phyloP scores from a whole-genome alignment of 768 basidiomycete genomes.

The Leccinum sublutescens region DNA sequence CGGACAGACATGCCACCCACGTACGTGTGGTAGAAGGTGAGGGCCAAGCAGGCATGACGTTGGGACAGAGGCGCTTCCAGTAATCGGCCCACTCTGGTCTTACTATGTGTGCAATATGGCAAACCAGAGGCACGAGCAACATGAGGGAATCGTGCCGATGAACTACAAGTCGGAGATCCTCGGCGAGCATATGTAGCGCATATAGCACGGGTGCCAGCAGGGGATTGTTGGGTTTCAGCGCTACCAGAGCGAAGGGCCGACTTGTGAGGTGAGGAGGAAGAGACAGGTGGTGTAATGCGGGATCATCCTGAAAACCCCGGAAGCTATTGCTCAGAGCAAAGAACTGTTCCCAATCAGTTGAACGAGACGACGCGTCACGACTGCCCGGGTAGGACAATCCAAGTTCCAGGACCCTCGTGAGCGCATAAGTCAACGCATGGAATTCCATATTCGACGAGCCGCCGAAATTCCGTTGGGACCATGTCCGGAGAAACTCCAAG shows the following conservation, averaged over 20 bases:
- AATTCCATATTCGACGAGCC: constrained; percentile 52
- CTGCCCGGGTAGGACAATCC: constrained; percentile 26
- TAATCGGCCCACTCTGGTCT: constrained; percentile 91
- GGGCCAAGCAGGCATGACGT: constrained; percentile 59
- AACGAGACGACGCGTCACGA: constrained; percentile 9
- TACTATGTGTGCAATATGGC: constrained; percentile 57
- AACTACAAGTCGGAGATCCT: constrained; percentile 60
- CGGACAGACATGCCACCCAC: neutral
- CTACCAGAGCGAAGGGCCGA: constrained; percentile 23
- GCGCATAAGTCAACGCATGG: constrained; percentile 50
- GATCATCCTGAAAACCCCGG: constrained; percentile 57
- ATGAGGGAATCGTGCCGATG: constrained; percentile 55
- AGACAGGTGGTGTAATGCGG: constrained; percentile 46
- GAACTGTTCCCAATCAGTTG: constrained; percentile 49
- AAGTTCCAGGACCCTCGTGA: constrained; percentile 48
- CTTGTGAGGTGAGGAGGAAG: constrained; percentile 34
- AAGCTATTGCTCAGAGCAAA: constrained; percentile 41
- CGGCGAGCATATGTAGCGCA: constrained; percentile 77
- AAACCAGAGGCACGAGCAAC: constrained; percentile 60
- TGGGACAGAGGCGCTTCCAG: constrained; percentile 81
- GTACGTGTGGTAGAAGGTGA: constrained; percentile 37
- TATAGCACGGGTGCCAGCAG: constrained; percentile 61
- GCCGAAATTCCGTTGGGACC: constrained; percentile 49
- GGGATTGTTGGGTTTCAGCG: constrained; percentile 37
- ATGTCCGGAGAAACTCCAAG: constrained; percentile 51